phyloP scores from a whole-genome alignment of 164 flowering plant species.

The Dillenia turbinata region DNA sequence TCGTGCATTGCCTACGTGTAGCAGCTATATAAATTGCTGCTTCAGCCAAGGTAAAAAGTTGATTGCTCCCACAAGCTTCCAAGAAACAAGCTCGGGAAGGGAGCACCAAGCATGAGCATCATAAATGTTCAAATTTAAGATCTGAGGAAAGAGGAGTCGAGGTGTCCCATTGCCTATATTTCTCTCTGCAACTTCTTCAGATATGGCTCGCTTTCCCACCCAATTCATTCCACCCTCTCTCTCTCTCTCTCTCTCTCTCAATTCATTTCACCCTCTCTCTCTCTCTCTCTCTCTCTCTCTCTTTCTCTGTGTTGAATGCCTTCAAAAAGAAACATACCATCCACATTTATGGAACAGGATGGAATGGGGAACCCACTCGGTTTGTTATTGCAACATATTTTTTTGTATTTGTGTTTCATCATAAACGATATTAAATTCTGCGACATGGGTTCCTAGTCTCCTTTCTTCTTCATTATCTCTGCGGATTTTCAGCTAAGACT shows the following conservation, averaged over 20 bases:
- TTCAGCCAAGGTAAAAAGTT: too few species aligned
- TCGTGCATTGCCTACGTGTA: too few species aligned
- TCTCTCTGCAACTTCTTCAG: background rate
- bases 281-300: background rate
- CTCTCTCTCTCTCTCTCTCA: background rate
- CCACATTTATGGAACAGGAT: too few species aligned
- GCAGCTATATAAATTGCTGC: too few species aligned
- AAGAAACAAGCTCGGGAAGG: too few species aligned
- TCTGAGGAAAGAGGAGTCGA: background rate
- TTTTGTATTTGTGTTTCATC: too few species aligned
- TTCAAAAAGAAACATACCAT: too few species aligned
- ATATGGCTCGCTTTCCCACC: constrained; percentile 25
- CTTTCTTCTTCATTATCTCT: constrained; percentile 17
- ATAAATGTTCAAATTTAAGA: background rate
- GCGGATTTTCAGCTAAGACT: constrained; percentile 19
- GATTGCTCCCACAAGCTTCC: too few species aligned
- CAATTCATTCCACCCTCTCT: background rate
- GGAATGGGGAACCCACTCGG: too few species aligned
- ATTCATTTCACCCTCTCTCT: background rate
- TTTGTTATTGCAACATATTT: too few species aligned
- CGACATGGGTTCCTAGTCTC: constrained; percentile 15
- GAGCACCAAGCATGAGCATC: too few species aligned
- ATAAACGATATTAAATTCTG: background rate
- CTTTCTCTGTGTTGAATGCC: background rate
- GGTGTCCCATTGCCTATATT: constrained; percentile 16